Evolutionary conservation across 768 basidiomycete species (phyloP), one percentile per base, ranked within the genome.

Genomic region (Hygrocybe coccinea): DNA sequence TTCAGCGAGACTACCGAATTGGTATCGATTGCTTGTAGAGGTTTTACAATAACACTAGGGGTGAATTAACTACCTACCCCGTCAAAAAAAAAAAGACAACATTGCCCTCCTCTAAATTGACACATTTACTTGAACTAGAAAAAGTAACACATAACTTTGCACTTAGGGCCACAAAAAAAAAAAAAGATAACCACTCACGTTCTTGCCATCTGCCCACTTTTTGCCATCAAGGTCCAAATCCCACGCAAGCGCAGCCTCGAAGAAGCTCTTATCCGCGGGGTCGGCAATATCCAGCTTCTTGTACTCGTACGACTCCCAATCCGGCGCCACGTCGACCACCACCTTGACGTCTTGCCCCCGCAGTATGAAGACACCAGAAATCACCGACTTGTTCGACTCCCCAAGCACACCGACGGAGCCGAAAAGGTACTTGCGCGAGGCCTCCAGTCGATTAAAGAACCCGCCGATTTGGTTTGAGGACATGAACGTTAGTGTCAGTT

Each of bases 391-490:
- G 73, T 89, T 89, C 68, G 77, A 50, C 64, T 74, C 73, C 67
- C 97, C 95, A 56, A 95, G 84, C 19, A 99, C 97, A 69, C 91
- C 93, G 45, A 93, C 71, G 43, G 91, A 95, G 12, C 87, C 95
- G 71, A 97, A 97, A 60, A 95, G 81, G 79, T 97, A 95, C 73
- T 97, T 95, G 73, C 95, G 87, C 21, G 94, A 93, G 9, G 85
- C 97, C 76, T 98, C 97, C 8, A 99, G 85, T 56, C 97, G 91
- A 81, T 95, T 91, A 83, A 95, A 97, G 85, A 95, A 93, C 15
- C 95, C 95, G 56, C 84, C 83, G 66, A 97, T 84, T 72, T 89
- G 90, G 81, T 97, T 97, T 59, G 84, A 82, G 57, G 91, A 94
- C 94, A 92, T 97, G 82, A 91, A 97, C 51, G 81, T 82, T 71